Evolutionary conservation across 169 alveolate species (phyloP).

Genomic region (Plasmodium relictum): DNA sequence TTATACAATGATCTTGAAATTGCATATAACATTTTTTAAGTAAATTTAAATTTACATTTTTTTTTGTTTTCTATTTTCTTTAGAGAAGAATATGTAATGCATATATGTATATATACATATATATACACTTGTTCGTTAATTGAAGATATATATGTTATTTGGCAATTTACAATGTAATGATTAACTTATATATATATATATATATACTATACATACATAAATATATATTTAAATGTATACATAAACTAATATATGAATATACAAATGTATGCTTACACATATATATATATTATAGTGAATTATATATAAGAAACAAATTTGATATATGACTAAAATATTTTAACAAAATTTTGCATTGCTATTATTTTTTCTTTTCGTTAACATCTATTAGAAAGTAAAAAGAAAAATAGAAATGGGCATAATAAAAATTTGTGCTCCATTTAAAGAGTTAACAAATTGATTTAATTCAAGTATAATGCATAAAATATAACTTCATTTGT

Average conservation of each 20-base stretch:
- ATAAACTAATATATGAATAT: background rate
- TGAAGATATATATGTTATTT: background rate
- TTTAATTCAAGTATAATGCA: background rate
- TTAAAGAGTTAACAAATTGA: background rate
- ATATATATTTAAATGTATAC: constrained; percentile 2
- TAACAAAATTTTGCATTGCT: too few relatives aligned
- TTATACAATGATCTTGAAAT: background rate
- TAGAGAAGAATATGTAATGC: background rate
- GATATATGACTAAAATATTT: too few relatives aligned
- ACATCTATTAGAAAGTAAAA: too few relatives aligned
- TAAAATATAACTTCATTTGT: background rate
- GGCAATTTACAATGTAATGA: background rate
- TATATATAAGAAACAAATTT: background rate
- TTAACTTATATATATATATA: background rate
- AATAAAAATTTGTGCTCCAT: background rate
- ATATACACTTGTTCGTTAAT: background rate
- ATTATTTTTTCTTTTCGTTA: too few relatives aligned
- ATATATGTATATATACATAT: background rate
- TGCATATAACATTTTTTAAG: background rate
- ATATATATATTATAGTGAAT: background rate
- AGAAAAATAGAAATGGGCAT: background rate
- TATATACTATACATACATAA: background rate
- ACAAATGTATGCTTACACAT: background rate
- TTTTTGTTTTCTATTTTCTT: background rate
- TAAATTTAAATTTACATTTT: background rate